Evolutionary conservation across 129 eudicot species (phyloP), one percentile per base, ranked within the genome.

Genomic region (Ambrosia trifida): DNA sequence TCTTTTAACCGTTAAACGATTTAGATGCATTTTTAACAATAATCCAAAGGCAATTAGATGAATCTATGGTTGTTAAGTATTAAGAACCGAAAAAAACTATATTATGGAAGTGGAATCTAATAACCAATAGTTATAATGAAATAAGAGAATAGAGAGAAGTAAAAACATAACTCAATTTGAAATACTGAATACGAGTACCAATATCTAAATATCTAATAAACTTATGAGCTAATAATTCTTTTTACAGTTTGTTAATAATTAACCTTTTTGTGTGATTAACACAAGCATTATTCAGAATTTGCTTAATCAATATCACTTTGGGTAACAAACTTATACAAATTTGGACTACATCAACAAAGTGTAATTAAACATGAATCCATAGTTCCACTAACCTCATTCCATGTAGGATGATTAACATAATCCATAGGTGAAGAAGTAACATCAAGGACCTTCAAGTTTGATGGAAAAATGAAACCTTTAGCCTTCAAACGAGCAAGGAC

Each of bases 401-500:
- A 11, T 38, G 17, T 30, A 41, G 32, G 5, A 24, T n/a, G n/a
- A n/a, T n/a, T n/a, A n/a, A n/a, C n/a, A n/a, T n/a, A 38, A 57
- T 45, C 60, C 45, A 46, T 31, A 32, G 77, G 49, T 17, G 46
- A 72, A 47, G 69, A 57, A 11, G 17, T 11, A 60, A 44, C 56
- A 72, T 61, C 69, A 51, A 44, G 66, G 52, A 64, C 20, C 57
- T 43, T 75, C 66, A 53, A 40, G 47, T 71, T 71, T 19, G 75
- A 43, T 3, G 75, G 43, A 57, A 56, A 41, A 57, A 54, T 11
- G 52, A 71, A 71, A 56, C 75, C 75, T 71, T 57, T 71, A 40
- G 75, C 76, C 57, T 56, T 54, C 66, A 71, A 65, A 40, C 79
- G 73, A 65, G 36, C 41, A 18, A 75, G 45, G 41, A 65, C 79